phyloP scores from a whole-genome alignment of 2,329 filamentous ascomycete species.

The Dothideomycetidae sp. region DNA sequence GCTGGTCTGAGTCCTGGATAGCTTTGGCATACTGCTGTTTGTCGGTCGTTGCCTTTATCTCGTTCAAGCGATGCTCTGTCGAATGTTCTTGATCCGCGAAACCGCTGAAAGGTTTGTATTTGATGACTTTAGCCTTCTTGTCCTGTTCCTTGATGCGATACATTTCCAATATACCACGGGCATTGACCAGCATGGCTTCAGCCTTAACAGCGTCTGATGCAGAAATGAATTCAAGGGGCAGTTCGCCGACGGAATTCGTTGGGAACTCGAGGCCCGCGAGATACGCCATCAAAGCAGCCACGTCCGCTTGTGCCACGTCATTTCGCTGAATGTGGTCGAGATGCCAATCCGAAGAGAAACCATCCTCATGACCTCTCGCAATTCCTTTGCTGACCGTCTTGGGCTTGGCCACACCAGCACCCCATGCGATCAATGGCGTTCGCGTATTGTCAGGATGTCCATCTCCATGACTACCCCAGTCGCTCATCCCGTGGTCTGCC shows the following conservation, averaged over 20 bases:
- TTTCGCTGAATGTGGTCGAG: slow-evolving; percentile 68
- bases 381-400: slow-evolving; percentile 39
- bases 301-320: slow-evolving; percentile 85
- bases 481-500: slow-evolving; percentile 96
- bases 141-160: slow-evolving; percentile 84
- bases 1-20: slow-evolving; percentile 59
- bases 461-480: slow-evolving; percentile 98
- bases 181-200: slow-evolving; percentile 69
- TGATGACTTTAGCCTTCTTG: slow-evolving; percentile 61
- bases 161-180: slow-evolving; percentile 81
- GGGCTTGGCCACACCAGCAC: slow-evolving; percentile 73
- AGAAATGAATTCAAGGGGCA: slow-evolving; percentile 71
- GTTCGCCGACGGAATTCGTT: slow-evolving; percentile 87
- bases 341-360: slow-evolving; percentile 77
- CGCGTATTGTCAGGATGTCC: slow-evolving; percentile 94
- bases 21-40: slow-evolving; percentile 56
- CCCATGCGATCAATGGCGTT: slow-evolving; percentile 86
- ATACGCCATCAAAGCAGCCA: slow-evolving; percentile 92
- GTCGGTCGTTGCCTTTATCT: slow-evolving; percentile 55
- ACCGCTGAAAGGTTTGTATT: slow-evolving; percentile 60
- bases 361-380: slow-evolving; percentile 74
- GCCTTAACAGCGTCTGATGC: slow-evolving; percentile 64
- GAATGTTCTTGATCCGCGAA: slow-evolving; percentile 51
- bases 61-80: slow-evolving; percentile 50
- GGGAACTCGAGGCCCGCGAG: slow-evolving; percentile 78